Evolutionary conservation across 371 early-diverging fungal species (phyloP).

Genomic region (Mortierella sp.): DNA sequence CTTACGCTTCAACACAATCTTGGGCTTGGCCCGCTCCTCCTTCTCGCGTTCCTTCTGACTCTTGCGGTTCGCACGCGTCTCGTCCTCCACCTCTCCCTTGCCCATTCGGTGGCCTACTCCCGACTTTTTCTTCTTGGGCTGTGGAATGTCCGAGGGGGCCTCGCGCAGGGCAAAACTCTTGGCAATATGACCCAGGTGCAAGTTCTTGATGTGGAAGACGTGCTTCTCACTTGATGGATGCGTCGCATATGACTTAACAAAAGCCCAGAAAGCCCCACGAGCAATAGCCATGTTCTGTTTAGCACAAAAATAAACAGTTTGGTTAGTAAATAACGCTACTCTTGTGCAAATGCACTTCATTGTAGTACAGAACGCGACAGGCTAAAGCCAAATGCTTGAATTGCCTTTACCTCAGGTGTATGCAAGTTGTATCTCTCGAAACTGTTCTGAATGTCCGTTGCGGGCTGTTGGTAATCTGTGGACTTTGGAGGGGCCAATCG

Average conservation of each 20-base stretch:
- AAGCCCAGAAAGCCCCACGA: slow-evolving; percentile 87
- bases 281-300: slow-evolving; percentile 74
- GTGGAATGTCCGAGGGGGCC: slow-evolving; percentile 56
- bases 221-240: slow-evolving; percentile 83
- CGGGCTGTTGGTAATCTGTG: slow-evolving; percentile 68
- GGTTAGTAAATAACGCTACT: too few species aligned
- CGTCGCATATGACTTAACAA: slow-evolving; percentile 95
- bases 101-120: slow-evolving; percentile 45
- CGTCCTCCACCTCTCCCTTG: slow-evolving; percentile 32
- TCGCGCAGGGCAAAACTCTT: slow-evolving; percentile 90
- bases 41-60: slow-evolving; percentile 57
- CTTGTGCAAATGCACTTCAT: slow-evolving; percentile 12
- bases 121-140: slow-evolving; percentile 56
- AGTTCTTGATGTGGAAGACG: slow-evolving; percentile 91
- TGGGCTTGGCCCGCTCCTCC: slow-evolving; percentile 50
- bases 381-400: background rate
- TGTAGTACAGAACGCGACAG: background rate
- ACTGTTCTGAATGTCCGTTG: slow-evolving; percentile 74
- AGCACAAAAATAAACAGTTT: slow-evolving; percentile 6
- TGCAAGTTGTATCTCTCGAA: slow-evolving; percentile 73
- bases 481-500: slow-evolving; percentile 59
- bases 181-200: slow-evolving; percentile 97
- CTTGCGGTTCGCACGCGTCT: slow-evolving; percentile 50
- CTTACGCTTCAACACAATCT: slow-evolving; percentile 61
- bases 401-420: slow-evolving; percentile 70